Conservation (phyloP, 306 rosid species). For the Fragaria vesca region DNA sequence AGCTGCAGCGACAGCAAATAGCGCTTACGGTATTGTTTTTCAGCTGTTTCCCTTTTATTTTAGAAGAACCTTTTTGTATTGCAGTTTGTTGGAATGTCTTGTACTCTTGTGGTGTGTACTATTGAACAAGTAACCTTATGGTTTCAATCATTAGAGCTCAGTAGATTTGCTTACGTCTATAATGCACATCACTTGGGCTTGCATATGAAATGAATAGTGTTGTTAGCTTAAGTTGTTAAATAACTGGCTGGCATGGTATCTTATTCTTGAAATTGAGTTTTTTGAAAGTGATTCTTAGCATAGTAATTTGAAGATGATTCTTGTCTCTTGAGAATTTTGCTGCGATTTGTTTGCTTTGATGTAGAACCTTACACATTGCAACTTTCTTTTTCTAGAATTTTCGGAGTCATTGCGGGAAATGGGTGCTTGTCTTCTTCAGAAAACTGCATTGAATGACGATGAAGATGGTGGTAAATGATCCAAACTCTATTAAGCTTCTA, state of each 20-base stretch:
- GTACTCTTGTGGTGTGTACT: background rate
- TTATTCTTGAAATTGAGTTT: background rate
- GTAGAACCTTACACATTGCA: conserved; percentile 3
- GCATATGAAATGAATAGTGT: background rate
- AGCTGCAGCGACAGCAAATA: conserved; percentile 90
- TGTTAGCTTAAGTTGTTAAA: conserved; percentile 2
- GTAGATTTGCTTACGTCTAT: background rate
- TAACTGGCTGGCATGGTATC: background rate
- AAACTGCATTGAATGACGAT: conserved; percentile 83
- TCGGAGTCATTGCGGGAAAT: conserved; percentile 82
- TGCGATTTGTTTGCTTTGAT: background rate
- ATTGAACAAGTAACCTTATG: background rate
- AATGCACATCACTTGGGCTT: background rate
- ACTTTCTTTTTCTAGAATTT: conserved; percentile 53
- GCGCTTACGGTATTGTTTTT: conserved; percentile 71
- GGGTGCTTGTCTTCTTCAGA: conserved; percentile 95
- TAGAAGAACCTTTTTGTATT: background rate
- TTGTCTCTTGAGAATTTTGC: background rate
- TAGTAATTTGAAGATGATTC: background rate
- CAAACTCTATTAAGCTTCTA: conserved; percentile 7
- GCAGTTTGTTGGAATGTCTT: background rate
- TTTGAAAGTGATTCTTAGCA: background rate
- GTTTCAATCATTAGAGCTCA: background rate
- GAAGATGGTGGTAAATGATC: conserved; percentile 74
- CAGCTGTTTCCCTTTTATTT: background rate